phyloP scores from a whole-genome alignment of 371 early-diverging fungal genomes.

The Mucor velutinosus region DNA sequence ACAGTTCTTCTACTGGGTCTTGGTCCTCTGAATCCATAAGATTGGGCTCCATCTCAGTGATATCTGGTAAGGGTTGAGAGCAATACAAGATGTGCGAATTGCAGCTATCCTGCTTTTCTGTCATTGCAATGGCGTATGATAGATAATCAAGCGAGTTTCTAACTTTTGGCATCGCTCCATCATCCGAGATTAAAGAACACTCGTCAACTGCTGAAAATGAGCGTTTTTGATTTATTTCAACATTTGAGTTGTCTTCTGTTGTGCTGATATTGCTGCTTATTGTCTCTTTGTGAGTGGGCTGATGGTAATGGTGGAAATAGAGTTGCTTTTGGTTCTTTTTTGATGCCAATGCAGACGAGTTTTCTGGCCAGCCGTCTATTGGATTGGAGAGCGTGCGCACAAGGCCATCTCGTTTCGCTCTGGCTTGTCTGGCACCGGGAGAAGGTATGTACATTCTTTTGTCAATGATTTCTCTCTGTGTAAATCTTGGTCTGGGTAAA shows the following conservation, averaged over 20 bases:
- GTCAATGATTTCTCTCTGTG: constrained; percentile 45
- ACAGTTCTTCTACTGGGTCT: neutral
- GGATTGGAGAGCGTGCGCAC: constrained; percentile 27
- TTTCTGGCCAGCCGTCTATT: neutral
- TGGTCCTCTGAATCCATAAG: constrained; percentile 22
- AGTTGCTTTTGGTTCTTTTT: neutral
- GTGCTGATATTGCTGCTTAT: neutral
- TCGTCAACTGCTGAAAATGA: neutral
- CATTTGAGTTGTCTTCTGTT: neutral
- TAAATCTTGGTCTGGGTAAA: constrained; percentile 45
- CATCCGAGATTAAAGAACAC: neutral
- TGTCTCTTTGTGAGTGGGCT: neutral
- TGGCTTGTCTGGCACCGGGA: constrained; percentile 12
- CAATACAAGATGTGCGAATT: neutral
- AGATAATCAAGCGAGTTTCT: constrained; percentile 33
- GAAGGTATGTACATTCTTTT: constrained; percentile 22
- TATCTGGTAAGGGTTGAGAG: constrained; percentile 35
- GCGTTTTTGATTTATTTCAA: neutral
- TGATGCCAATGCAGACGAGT: neutral
- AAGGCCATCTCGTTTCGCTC: constrained; percentile 21
- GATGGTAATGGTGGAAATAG: constrained; percentile 4
- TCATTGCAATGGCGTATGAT: constrained; percentile 46
- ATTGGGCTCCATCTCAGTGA: constrained; percentile 26
- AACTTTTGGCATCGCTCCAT: neutral
- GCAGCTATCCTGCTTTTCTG: constrained; percentile 17